phyloP scores from a whole-genome alignment of 805 yeast species.

The Barnettozyma botsteinii region DNA sequence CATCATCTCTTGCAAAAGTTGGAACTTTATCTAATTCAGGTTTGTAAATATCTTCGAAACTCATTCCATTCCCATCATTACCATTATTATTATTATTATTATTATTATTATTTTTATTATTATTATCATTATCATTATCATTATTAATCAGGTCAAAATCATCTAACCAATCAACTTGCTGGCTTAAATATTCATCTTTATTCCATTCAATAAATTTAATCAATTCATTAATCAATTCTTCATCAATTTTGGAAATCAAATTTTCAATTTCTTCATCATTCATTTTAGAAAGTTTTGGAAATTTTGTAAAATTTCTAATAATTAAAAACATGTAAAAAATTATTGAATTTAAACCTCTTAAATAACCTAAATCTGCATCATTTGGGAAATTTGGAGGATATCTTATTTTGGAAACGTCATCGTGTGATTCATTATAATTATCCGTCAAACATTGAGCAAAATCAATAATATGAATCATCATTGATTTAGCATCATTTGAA shows the following conservation, averaged over 20 bases:
- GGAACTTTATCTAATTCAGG: constrained; percentile 20
- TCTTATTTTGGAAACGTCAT: constrained; percentile 21
- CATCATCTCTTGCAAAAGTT: constrained; percentile 22
- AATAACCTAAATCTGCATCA: constrained; percentile 73
- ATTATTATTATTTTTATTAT: constrained; percentile 7
- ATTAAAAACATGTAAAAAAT: constrained; percentile 58
- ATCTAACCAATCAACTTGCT: constrained; percentile 34
- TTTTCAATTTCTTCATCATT: background rate
- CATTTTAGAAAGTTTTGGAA: background rate
- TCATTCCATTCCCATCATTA: constrained; percentile 18
- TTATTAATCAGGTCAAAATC: constrained; percentile 29
- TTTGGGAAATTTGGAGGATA: constrained; percentile 69
- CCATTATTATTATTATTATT: background rate
- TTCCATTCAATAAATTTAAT: constrained; percentile 17
- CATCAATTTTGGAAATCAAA: constrained; percentile 24
- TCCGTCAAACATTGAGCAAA: constrained; percentile 90
- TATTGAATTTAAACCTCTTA: constrained; percentile 75
- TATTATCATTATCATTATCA: background rate
- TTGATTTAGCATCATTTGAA: constrained; percentile 9
- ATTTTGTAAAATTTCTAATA: constrained; percentile 44
- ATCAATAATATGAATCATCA: constrained; percentile 75
- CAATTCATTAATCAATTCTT: constrained; percentile 26
- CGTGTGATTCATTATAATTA: constrained; percentile 27
- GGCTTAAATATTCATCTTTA: constrained; percentile 16
- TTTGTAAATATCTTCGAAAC: constrained; percentile 25